Base-by-base conservation (phyloP, 331 rosid species). In the Stylosanthes scabra region DNA sequence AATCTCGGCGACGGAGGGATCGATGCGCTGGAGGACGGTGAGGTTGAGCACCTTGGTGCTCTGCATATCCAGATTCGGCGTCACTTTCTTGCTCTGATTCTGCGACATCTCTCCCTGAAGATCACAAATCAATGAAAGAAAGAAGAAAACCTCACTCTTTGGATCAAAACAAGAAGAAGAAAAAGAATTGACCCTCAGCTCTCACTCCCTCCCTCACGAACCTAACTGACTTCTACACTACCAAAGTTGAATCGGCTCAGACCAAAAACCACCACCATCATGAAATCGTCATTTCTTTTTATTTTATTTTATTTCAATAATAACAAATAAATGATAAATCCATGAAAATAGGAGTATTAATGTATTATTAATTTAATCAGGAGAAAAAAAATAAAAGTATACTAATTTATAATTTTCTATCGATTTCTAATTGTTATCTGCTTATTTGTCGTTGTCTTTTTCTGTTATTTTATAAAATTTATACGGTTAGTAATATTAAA, bases 61-160 rank as follows among this genome's bases (percentile, higher is more conserved):
- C 65, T 87, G 87, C 70, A 83, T 93, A 84, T 94, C 99, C 56
- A 91, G 91, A 89, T 94, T 94, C 65, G 99, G 99, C 87, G 87
- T 94, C 78, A 94, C 67, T 77, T 94, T 94, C 85, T 86, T 96
- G 11, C 82, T 42, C 42, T 34, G 66, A 12, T 5, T 51, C 80
- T 89, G 97, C 70, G 99, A 85, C 97, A 94, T 94, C 68, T 75
- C 47, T 2, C 1, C 1, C 25, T 20, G 25, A 20, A 40, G 37
- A 3, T 31, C 37, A 15, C 47, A 16, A 59, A 15, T 14, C 5
- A 49, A 49, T 1, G 7, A 4, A 5, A 49, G 54, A 49, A 51
- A 14, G 27, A 6, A n/a, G 57, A n/a, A 51, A 51, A 1, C 57
- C 57, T 7, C 15, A 8, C 25, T 3, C 25, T 3, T 49, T 49